These are phyloP conservation scores for Begonia loranthoides DNA, from an alignment of 306 rosid genomes.

Conservation along the genomic window DNA sequence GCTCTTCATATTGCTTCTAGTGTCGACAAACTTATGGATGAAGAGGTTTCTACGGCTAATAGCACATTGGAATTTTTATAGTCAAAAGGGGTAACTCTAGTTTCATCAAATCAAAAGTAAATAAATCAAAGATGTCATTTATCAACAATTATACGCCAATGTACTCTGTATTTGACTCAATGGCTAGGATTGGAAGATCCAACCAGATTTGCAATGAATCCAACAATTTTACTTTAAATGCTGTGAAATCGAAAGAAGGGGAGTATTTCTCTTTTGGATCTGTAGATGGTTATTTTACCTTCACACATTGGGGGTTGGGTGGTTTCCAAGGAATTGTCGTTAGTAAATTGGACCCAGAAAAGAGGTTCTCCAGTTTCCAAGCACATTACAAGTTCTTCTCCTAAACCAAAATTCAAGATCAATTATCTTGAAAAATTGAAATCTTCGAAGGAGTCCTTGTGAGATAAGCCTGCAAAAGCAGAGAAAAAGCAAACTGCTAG, in stretches of 20 bases:
- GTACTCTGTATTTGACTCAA: too few relatives aligned
- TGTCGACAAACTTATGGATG: conserved; percentile 15
- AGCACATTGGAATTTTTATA: conserved; percentile 6
- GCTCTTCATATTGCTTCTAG: conserved; percentile 13
- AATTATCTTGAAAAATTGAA: too few relatives aligned
- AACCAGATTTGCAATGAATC: conserved; percentile 21
- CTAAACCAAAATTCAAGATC: too few relatives aligned
- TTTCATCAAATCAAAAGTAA: too few relatives aligned
- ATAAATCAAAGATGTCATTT: conserved; percentile 21
- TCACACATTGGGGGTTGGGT: conserved; percentile 27
- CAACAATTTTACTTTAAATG: conserved; percentile 11
- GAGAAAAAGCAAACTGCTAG: too few relatives aligned
- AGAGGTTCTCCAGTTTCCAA: conserved; percentile 27
- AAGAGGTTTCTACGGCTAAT: conserved; percentile 22
- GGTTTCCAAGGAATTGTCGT: conserved; percentile 20
- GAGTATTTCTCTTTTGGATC: conserved; percentile 10
- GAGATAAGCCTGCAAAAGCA: too few relatives aligned
- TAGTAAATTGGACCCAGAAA: conserved; percentile 27
- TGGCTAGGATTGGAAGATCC: conserved; percentile 22
- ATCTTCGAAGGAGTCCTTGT: too few relatives aligned
- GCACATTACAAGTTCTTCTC: conserved; percentile 29
- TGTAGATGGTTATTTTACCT: conserved; percentile 21
- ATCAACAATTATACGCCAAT: too few relatives aligned
- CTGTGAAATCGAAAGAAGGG: conserved; percentile 21
- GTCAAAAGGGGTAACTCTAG: too few relatives aligned